Conservation (phyloP, 1,284 basidiomycete species). For the Macrocystidia cucumis region DNA sequence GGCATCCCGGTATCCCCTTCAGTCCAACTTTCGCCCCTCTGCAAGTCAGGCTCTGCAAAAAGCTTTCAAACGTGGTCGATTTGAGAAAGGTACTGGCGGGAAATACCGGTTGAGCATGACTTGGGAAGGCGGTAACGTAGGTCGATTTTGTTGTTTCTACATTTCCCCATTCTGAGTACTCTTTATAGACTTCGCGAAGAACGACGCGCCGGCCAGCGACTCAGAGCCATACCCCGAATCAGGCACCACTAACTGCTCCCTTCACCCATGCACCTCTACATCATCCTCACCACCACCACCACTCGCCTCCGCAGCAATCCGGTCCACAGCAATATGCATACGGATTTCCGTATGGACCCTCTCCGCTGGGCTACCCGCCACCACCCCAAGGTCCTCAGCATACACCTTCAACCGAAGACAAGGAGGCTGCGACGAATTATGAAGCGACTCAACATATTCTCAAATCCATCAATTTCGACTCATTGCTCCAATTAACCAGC, state of each 20-base stretch:
- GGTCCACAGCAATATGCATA: slow-evolving; percentile 16
- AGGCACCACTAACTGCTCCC: slow-evolving; percentile 32
- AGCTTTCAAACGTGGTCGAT: slow-evolving; percentile 66
- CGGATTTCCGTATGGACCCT: slow-evolving; percentile 19
- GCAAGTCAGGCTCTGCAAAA: slow-evolving; percentile 81
- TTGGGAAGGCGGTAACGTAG: slow-evolving; percentile 76
- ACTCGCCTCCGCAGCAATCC: slow-evolving; percentile 18
- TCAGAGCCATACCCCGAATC: slow-evolving; percentile 27
- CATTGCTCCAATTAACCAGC: slow-evolving; percentile 32
- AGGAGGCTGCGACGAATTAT: slow-evolving; percentile 52
- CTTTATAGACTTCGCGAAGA: slow-evolving; percentile 49
- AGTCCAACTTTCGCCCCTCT: slow-evolving; percentile 78
- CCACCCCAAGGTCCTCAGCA: slow-evolving; percentile 12
- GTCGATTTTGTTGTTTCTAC: slow-evolving; percentile 17
- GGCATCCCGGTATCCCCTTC: slow-evolving; percentile 69
- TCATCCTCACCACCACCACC: slow-evolving; percentile 25
- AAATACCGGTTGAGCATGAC: slow-evolving; percentile 64
- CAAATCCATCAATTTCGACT: slow-evolving; percentile 66
- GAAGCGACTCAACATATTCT: slow-evolving; percentile 71
- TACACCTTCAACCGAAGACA: slow-evolving; percentile 18
- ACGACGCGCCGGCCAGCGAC: slow-evolving; percentile 66
- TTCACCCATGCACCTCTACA: slow-evolving; percentile 52
- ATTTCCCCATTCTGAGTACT: slow-evolving; percentile 5
- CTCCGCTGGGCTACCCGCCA: slow-evolving; percentile 16
- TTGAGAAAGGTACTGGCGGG: slow-evolving; percentile 62